Conservation (phyloP, 1,284 basidiomycete genomes). For the Omphalotus olearius region DNA sequence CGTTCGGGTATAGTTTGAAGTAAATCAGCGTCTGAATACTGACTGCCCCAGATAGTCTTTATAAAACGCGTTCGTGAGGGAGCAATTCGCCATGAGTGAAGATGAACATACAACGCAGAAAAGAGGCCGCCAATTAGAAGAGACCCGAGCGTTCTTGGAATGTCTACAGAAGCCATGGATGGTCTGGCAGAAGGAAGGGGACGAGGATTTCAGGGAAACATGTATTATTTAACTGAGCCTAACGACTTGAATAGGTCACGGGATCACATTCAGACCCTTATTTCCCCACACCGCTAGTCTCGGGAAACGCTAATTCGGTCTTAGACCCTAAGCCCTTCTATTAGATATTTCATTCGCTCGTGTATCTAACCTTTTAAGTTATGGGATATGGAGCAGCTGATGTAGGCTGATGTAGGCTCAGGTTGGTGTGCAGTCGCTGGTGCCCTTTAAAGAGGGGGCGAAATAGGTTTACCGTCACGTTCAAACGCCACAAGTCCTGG, state of each 20-base stretch:
- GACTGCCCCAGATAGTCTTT: slow-evolving; percentile 41
- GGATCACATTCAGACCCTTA: not conserved
- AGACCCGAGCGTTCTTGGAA: slow-evolving; percentile 35
- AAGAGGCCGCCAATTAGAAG: slow-evolving; percentile 38
- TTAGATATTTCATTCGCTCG: too few species aligned
- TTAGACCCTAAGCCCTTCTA: too few species aligned
- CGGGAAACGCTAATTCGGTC: too few species aligned
- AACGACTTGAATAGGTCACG: not conserved
- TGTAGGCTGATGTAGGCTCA: too few species aligned
- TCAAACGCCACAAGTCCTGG: too few species aligned
- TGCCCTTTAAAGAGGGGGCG: too few species aligned
- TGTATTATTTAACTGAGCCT: not conserved
- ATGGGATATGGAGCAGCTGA: too few species aligned
- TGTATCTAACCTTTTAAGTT: too few species aligned
- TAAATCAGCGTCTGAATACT: slow-evolving; percentile 38
- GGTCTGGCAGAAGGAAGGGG: not conserved
- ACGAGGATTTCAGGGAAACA: not conserved
- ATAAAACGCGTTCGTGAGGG: not conserved
- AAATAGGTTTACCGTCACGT: too few species aligned
- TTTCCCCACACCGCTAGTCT: too few species aligned
- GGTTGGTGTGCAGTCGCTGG: too few species aligned
- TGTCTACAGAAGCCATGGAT: slow-evolving; percentile 14
- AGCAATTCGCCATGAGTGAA: not conserved
- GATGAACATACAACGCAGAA: slow-evolving; percentile 31
- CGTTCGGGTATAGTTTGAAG: slow-evolving; percentile 36